These are phyloP conservation scores for Macrotyloma uniflorum DNA, from an alignment of 306 rosid species.

Conservation along the genomic window DNA sequence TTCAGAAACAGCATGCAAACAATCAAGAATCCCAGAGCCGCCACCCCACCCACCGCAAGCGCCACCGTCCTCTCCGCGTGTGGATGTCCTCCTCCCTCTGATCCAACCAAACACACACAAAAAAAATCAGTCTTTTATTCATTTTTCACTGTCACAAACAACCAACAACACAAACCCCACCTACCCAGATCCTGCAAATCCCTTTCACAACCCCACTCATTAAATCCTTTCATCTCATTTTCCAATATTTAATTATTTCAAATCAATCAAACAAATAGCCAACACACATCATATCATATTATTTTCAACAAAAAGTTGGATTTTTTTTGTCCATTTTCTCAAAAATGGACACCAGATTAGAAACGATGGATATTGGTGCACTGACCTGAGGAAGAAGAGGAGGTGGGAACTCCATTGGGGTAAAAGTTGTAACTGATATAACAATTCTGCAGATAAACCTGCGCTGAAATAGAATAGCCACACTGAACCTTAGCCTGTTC, in stretches of 20 bases:
- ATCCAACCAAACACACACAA: constrained; percentile 4
- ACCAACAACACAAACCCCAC: not conserved
- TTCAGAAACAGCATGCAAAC: constrained; percentile 66
- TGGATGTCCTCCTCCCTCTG: constrained; percentile 46
- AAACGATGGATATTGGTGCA: not conserved
- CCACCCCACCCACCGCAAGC: constrained; percentile 87
- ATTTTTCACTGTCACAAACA: not conserved
- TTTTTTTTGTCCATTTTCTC: no score
- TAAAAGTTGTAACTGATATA: constrained; percentile 77
- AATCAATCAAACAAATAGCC: constrained; percentile 6
- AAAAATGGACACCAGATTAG: no score
- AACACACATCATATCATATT: not conserved
- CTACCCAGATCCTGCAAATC: constrained; percentile 34
- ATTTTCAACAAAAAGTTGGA: no score
- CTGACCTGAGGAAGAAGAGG: constrained; percentile 59
- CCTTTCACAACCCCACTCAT: constrained; percentile 35
- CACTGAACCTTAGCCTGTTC: constrained; percentile 56
- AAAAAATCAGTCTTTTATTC: not conserved
- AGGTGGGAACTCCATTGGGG: constrained; percentile 69
- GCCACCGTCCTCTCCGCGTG: constrained; percentile 78
- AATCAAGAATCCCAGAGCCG: constrained; percentile 73
- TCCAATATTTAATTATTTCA: constrained; percentile 1
- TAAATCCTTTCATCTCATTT: constrained; percentile 25
- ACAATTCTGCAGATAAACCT: constrained; percentile 75
- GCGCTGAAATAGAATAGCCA: constrained; percentile 68